Evolutionary conservation across 345 rosid genomes (phyloP).

Genomic region (Arabidopsis suecica): DNA sequence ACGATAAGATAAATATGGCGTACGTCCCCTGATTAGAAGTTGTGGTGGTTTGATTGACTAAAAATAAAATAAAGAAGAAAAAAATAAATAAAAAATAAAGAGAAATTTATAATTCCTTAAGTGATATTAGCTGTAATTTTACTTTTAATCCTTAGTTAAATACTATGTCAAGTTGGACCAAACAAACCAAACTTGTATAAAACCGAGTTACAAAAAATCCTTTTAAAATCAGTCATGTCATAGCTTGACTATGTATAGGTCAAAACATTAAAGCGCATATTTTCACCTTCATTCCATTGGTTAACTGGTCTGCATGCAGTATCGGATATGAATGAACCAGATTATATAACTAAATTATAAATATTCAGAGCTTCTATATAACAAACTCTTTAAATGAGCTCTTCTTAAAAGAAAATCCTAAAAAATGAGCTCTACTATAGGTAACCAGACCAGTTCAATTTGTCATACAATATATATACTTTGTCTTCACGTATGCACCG

Average conservation of each 20-base stretch:
- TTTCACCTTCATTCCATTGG: background rate
- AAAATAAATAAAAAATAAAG: background rate
- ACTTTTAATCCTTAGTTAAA: too few relatives aligned
- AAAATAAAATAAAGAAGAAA: background rate
- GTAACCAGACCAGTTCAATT: background rate
- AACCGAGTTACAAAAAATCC: background rate
- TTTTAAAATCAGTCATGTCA: background rate
- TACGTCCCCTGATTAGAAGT: slow-evolving; percentile 12
- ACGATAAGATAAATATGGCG: slow-evolving; percentile 27
- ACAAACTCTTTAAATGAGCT: background rate
- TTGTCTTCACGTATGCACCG: background rate
- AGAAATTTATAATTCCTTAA: too few relatives aligned
- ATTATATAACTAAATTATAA: background rate
- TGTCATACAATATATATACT: background rate
- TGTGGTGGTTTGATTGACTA: slow-evolving; percentile 27
- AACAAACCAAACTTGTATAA: background rate
- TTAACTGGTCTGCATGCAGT: background rate
- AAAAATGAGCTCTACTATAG: background rate
- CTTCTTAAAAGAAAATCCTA: too few relatives aligned
- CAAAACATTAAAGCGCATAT: background rate
- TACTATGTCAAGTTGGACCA: background rate
- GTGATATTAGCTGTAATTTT: too few relatives aligned
- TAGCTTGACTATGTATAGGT: background rate
- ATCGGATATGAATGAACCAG: background rate
- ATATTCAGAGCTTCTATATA: background rate